Conservation (phyloP, 2,329 filamentous ascomycete genomes). For the Exophiala alcalophila region DNA sequence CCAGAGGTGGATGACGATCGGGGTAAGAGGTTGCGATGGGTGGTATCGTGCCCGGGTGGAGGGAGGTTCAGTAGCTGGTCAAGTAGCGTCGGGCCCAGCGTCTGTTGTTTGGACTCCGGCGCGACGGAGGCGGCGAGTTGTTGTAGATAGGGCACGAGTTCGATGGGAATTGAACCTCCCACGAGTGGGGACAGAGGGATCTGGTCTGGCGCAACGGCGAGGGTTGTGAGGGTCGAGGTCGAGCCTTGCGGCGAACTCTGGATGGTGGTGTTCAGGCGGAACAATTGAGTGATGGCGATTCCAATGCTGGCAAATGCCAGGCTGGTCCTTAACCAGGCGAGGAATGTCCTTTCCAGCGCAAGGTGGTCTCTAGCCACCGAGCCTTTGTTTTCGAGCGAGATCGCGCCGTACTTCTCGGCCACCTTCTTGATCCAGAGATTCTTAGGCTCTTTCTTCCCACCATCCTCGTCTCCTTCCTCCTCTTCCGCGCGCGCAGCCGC, state of each 20-base stretch:
- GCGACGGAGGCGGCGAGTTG: slow-evolving; percentile 19
- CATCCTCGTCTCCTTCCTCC: slow-evolving; percentile 7
- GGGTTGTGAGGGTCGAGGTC: slow-evolving; percentile 6
- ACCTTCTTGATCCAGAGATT: slow-evolving; percentile 47
- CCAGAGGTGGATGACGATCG: too few relatives aligned
- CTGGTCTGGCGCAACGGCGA: not conserved
- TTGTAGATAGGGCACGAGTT: slow-evolving; percentile 30
- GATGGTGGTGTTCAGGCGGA: slow-evolving; percentile 58
- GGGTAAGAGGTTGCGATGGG: not conserved
- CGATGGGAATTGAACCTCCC: slow-evolving; percentile 27
- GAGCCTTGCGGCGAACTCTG: slow-evolving; percentile 9
- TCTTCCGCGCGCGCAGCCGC: not conserved
- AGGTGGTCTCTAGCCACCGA: slow-evolving; percentile 65
- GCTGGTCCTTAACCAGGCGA: slow-evolving; percentile 65
- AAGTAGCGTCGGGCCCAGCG: slow-evolving; percentile 27
- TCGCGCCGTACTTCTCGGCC: slow-evolving; percentile 58
- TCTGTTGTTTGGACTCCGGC: slow-evolving; percentile 2
- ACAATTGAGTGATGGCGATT: slow-evolving; percentile 64
- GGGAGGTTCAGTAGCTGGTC: slow-evolving; percentile 28
- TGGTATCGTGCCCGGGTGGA: slow-evolving; percentile 22
- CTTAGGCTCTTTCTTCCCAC: slow-evolving; percentile 15
- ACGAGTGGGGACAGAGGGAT: slow-evolving; percentile 28
- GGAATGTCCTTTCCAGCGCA: slow-evolving; percentile 64
- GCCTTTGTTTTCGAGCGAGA: slow-evolving; percentile 65
- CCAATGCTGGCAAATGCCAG: slow-evolving; percentile 65